These are phyloP conservation scores for Choiromyces venosus DNA, from an alignment of 495 filamentous ascomycete species.

Conservation along the genomic window DNA sequence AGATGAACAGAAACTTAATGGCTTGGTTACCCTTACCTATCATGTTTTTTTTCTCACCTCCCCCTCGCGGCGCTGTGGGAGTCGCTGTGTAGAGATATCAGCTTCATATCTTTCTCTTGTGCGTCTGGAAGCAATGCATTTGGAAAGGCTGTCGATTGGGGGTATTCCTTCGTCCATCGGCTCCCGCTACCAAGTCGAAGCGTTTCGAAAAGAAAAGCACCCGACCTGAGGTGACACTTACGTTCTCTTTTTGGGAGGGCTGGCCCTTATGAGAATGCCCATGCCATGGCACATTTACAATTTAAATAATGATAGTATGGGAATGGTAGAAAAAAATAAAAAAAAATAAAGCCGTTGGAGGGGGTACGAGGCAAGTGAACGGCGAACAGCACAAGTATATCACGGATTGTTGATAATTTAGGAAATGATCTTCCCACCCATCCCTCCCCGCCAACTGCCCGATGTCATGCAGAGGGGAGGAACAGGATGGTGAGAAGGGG, in stretches of 20 bases:
- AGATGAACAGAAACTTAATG: not conserved
- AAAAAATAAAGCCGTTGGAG: slow-evolving; percentile 30
- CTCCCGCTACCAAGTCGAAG: slow-evolving; percentile 34
- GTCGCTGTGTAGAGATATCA: not conserved
- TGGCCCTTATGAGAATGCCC: slow-evolving; percentile 6
- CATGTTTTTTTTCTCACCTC: not conserved
- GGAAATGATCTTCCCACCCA: slow-evolving; percentile 26
- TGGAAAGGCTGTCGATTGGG: slow-evolving; percentile 36
- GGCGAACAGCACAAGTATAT: not conserved
- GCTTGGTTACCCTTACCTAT: not conserved
- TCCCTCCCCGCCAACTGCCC: slow-evolving; percentile 17
- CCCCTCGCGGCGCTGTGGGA: not conserved
- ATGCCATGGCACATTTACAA: not conserved
- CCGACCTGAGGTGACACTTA: slow-evolving; percentile 25
- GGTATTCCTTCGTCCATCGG: slow-evolving; percentile 30
- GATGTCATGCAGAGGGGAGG: slow-evolving; percentile 36
- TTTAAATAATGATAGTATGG: not conserved
- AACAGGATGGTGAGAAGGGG: slow-evolving; percentile 4
- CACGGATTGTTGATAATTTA: not conserved
- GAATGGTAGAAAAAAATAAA: slow-evolving; percentile 25
- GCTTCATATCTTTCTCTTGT: not conserved
- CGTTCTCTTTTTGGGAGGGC: slow-evolving; percentile 20
- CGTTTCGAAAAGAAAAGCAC: slow-evolving; percentile 36
- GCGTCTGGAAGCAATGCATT: not conserved
- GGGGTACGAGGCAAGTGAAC: slow-evolving; percentile 8